phyloP scores from a whole-genome alignment of 371 early-diverging fungal species.

The Mucor sp. region DNA sequence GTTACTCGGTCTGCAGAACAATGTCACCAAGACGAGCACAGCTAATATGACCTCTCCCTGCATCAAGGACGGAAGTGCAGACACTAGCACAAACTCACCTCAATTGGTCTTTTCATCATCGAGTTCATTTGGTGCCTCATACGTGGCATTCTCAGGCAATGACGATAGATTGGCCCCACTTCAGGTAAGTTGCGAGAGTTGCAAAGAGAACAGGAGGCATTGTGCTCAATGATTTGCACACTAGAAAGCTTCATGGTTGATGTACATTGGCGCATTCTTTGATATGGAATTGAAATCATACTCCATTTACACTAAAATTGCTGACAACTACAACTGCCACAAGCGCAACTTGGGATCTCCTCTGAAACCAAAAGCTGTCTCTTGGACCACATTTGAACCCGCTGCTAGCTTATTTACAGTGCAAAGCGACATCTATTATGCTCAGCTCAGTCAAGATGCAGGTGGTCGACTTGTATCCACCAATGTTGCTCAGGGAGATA shows the following conservation, averaged over 20 bases:
- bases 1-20: constrained; percentile 17
- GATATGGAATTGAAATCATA: constrained; percentile 13
- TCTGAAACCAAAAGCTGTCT: constrained; percentile 4
- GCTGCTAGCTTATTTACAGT: not conserved
- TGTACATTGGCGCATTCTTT: constrained; percentile 30
- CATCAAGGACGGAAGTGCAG: constrained; percentile 1
- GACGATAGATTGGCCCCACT: constrained; percentile 18
- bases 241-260: constrained; percentile 30
- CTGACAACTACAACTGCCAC: constrained; percentile 23
- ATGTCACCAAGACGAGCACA: constrained; percentile 1
- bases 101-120: constrained; percentile 5
- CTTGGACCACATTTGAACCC: constrained; percentile 18
- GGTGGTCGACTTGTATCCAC: not conserved
- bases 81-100: not conserved
- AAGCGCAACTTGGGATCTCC: constrained; percentile 12
- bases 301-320: constrained; percentile 10
- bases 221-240: not conserved
- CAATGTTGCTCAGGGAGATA: not conserved
- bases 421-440: constrained; percentile 10
- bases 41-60: constrained; percentile 22
- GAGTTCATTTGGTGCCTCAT: not conserved
- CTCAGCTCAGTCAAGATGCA: constrained; percentile 24
- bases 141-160: constrained; percentile 19
- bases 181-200: constrained; percentile 8
- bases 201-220: not conserved